Evolutionary conservation across 345 rosid genomes (phyloP).

Genomic region (Psidium guajava): DNA sequence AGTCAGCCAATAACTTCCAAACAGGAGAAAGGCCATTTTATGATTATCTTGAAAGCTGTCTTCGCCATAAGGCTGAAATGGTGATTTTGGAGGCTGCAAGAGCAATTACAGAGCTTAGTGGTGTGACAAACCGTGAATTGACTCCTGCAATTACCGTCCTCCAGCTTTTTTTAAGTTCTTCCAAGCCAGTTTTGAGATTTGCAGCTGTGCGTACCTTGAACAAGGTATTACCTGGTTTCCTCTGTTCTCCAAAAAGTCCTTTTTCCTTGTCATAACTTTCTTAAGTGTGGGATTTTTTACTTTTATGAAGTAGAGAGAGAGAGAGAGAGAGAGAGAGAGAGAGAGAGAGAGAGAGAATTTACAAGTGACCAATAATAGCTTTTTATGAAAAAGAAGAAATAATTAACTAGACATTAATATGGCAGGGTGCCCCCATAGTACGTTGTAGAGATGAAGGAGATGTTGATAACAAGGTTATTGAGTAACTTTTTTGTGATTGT

Average conservation of each 20-base stretch:
- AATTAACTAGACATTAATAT: neutral
- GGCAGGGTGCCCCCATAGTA: neutral
- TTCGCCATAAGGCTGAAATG: conserved; percentile 98
- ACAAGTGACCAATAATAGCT: neutral
- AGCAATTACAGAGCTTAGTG: conserved; percentile 96
- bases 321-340: neutral
- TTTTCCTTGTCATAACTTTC: neutral
- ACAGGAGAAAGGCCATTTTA: conserved; percentile 90
- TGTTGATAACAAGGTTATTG: neutral
- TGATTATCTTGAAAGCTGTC: conserved; percentile 92
- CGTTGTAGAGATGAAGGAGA: neutral
- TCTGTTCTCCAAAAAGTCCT: neutral
- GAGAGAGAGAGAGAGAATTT: neutral
- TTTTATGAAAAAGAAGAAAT: neutral
- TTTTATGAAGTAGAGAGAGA: neutral
- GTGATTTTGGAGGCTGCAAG: conserved; percentile 98
- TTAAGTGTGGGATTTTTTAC: neutral
- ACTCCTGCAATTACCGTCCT: conserved; percentile 98
- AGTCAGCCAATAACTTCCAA: conserved; percentile 58
- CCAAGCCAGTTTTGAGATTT: conserved; percentile 93
- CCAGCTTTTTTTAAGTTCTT: conserved; percentile 94
- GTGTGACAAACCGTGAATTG: conserved; percentile 84
- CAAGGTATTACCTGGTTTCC: conserved; percentile 37
- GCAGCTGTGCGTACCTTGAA: conserved; percentile 97
- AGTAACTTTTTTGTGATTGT: neutral